These are phyloP conservation scores for Flaveria trinervia DNA, from an alignment of 129 eudicot genomes.

Conservation along the genomic window DNA sequence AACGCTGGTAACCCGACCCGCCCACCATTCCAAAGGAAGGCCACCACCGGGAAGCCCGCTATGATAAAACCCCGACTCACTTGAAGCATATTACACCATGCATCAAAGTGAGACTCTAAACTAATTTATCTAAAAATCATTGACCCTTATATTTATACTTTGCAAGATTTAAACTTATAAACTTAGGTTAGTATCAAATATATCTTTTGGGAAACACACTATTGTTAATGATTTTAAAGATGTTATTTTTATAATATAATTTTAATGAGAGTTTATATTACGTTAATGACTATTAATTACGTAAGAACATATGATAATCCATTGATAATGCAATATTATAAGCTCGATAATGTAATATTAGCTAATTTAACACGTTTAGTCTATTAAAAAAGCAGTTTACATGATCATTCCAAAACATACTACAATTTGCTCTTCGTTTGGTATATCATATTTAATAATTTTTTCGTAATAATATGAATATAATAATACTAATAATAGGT, in stretches of 20 bases:
- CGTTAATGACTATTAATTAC: background rate
- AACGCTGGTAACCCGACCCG: too few species aligned
- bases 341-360: background rate
- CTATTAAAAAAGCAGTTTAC: background rate
- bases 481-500: slow-evolving; percentile 11
- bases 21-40: too few species aligned
- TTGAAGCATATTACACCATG: too few species aligned
- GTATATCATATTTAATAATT: too few species aligned
- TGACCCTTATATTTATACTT: too few species aligned
- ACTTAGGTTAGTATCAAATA: too few species aligned
- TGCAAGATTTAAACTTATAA: too few species aligned
- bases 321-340: too few species aligned
- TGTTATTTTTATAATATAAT: background rate
- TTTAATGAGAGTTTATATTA: background rate
- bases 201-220: background rate
- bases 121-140: too few species aligned
- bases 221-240: background rate
- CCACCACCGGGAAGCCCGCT: too few species aligned
- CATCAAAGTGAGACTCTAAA: too few species aligned
- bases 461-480: background rate
- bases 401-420: background rate
- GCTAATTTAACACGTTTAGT: background rate
- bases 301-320: background rate
- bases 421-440: background rate
- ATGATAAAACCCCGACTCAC: too few species aligned